Evolutionary conservation across 2,329 filamentous ascomycete species (phyloP), one percentile per base, ranked within the genome.

Genomic region (Pseudogymnoascus verrucosus): DNA sequence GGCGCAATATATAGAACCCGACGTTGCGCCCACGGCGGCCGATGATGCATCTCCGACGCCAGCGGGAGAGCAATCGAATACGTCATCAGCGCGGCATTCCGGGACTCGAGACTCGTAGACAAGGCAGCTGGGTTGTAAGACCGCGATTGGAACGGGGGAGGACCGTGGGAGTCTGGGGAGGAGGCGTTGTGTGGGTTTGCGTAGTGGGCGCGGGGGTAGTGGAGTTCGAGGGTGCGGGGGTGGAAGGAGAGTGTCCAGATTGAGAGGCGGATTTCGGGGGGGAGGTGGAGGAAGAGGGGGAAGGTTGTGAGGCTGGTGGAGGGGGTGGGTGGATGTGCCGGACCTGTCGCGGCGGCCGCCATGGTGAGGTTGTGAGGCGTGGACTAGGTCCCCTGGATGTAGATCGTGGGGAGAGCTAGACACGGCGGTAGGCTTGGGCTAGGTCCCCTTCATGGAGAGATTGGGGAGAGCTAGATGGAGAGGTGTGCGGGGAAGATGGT

Each of bases 81-180:
- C 0, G 65, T 68, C 10, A 65, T 62, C 2, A 69, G 42, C 11
- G 69, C 65, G 8, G 67, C 36, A 21, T 64, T 12, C 11, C 67
- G 66, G 19, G 68, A 68, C 37, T 69, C 68, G 12, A 67, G 51
- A 36, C 65, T 69, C 62, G 68, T 64, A 61, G 34, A 47, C 60
- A 66, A 64, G 54, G 10, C 16, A 4, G 40, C 40, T 2, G 40
- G 40, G 40, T 42, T 42, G 40, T 42, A 69, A 63, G 62, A 64
- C 31, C 40, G 65, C 40, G 23, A 64, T 11, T 66, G 65, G 63
- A 67, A 42, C 60, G 61, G 63, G 64, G 44, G 68, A 64, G 63
- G 68, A 64, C 65, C 66, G 67, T 12, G 44, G 63, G 5, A 2
- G 63, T 42, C 8, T 62, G 63, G 37, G 19, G 61, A 14, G 23